Evolutionary conservation across 2,329 filamentous ascomycete species (phyloP).

Genomic region (Hypoxylon sp.): DNA sequence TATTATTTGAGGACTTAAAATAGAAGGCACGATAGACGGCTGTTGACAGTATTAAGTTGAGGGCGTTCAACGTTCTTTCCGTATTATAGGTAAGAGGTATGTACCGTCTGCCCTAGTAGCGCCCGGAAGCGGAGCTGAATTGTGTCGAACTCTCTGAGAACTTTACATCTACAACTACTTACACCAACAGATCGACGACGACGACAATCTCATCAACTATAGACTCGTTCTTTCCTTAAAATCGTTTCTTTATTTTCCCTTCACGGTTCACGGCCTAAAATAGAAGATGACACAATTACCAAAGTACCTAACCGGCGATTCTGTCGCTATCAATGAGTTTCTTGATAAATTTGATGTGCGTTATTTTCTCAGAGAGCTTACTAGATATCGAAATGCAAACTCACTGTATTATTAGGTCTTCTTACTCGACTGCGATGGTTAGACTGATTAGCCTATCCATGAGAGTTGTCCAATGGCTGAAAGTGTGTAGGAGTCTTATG

Average conservation of each 20-base stretch:
- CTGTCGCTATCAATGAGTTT: constrained; percentile 82
- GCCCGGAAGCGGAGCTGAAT: constrained; percentile 26
- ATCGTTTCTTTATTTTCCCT: too few relatives aligned
- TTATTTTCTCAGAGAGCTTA: constrained; percentile 48
- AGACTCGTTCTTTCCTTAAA: background rate
- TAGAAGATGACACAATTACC: constrained; percentile 58
- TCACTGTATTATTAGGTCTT: constrained; percentile 74
- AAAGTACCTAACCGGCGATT: constrained; percentile 85
- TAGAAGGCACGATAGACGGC: background rate
- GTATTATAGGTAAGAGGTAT: background rate
- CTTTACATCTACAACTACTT: constrained; percentile 27
- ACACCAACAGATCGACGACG: constrained; percentile 3
- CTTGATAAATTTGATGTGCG: constrained; percentile 92
- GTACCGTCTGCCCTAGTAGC: constrained; percentile 1
- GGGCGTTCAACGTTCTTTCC: background rate
- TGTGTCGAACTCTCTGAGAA: constrained; percentile 11
- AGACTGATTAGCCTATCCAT: constrained; percentile 48
- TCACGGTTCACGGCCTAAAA: background rate
- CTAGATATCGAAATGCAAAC: constrained; percentile 29
- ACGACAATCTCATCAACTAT: constrained; percentile 12
- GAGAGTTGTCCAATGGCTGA: constrained; percentile 13
- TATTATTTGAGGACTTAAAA: background rate
- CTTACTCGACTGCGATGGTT: constrained; percentile 97
- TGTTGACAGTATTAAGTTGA: background rate
- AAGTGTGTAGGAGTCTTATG: constrained; percentile 80